Evolutionary conservation across 192 early-diverging fungal genomes (phyloP), one percentile per base, ranked within the genome.

Genomic region (Rhizophagus prolifer): DNA sequence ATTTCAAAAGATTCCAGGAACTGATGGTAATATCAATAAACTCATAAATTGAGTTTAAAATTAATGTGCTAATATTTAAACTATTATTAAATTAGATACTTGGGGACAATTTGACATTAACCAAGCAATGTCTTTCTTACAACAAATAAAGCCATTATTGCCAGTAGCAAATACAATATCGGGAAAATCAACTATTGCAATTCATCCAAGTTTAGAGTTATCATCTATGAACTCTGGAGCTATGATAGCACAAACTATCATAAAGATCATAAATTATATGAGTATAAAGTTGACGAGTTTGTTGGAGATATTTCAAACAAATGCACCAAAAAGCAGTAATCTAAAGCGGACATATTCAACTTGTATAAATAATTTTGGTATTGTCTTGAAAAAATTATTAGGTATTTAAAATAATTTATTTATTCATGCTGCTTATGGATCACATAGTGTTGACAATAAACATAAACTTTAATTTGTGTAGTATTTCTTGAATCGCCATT

Each of bases 331-430:
- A n/a, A 61, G 25, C n/a, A 61, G 10, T 25, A 61, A 12, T 26
- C n/a, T 61, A 26, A 12, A 25, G 25, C 60, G 25, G 8, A 13
- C 60, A 9, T 61, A 26, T 61, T 16, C 60, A 61, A 25, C n/a
- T 12, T 61, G 60, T 61, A 26, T 61, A 61, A 61, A 61, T 61
- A 61, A 26, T 61, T 61, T 61, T 61, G n/a, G 25, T 25, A 25
- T 8, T 23, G 60, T 61, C 10, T n/a, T 61, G 60, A 26, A 61
- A 12, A 61, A 61, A 26, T 61, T 61, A 26, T 9, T 61, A 26
- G 60, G 60, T 61, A 61, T 12, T 23, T 19, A 12, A 12, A 61
- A 25, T 26, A 1, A 25, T 61, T 61, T 6, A 25, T 61, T 61
- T 9, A 25, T 61, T 61, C 0, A 61, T 25, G 6, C 5, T 12